Base-by-base conservation (phyloP, 345 rosid species). In the Euphorbia lathyris region DNA sequence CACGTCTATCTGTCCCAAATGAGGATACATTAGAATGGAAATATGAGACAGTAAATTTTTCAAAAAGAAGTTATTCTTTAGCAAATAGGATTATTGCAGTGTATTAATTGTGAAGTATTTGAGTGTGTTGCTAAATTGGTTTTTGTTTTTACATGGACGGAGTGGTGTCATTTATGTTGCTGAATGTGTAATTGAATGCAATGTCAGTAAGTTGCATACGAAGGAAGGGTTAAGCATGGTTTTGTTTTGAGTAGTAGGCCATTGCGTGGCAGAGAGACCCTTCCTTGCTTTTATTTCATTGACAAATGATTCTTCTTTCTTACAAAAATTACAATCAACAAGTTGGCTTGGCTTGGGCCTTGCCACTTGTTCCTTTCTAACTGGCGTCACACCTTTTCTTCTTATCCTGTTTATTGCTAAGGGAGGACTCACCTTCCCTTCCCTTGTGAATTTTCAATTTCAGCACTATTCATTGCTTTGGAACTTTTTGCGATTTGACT, bases 1-100 rank as follows among this genome's bases (percentile, higher is more conserved):
- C 38, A 38, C 62, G 68, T 76, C 58, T 61, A 16, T 55, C 68
- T 67, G 74, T 58, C 55, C 29, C 42, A 48, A 48, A 23, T 29
- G 68, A 45, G 10, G 32, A 25, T 40, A 51, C 52, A 43, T 22
- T 51, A 52, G 19, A 20, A n/a, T 36, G 60, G 45, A 38, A 34
- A 50, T 51, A 61, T 59, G 66, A 45, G 29, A 47, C 19, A 51
- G 63, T 9, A 63, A 45, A 53, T 38, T 25, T 17, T 52, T 51
- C 50, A 40, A 42, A 20, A 0, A 45, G 20, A 26, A 69, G 56
- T 0, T 3, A 42, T 27, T 45, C 65, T n/a, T 52, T 14, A 19
- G n/a, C 40, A 1, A 27, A 12, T 2, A 12, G 57, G 32, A 56
- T 22, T 10, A 57, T 58, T 27, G 14, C 22, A 9, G 2, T 26